Conservation (phyloP, 2,329 filamentous ascomycete genomes). For the Aurifilum marmelostoma region DNA sequence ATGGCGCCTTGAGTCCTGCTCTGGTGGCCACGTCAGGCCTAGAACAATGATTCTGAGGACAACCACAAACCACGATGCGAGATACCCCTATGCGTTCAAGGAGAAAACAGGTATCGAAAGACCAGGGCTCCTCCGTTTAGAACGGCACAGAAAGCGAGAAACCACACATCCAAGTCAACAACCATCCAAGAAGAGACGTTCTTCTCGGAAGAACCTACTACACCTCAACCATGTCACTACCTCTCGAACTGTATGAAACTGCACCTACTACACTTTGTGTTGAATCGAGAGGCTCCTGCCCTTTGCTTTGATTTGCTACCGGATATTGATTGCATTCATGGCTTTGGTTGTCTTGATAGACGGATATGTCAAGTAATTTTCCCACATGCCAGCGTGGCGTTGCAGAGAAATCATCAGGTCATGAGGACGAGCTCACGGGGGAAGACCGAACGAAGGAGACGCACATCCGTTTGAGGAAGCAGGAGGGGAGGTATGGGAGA, state of each 20-base stretch:
- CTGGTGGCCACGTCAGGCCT: background rate
- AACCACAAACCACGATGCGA: background rate
- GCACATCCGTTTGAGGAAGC: background rate
- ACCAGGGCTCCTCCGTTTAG: background rate
- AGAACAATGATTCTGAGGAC: background rate
- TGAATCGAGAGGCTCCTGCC: background rate
- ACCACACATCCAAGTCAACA: background rate
- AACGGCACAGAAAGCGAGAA: background rate
- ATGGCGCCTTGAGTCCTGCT: background rate
- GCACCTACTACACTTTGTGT: background rate
- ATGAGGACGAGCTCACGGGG: background rate
- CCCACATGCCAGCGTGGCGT: background rate
- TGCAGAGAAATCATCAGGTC: background rate
- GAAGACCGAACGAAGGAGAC: background rate
- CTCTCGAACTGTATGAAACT: background rate
- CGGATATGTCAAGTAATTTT: background rate
- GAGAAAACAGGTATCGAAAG: background rate
- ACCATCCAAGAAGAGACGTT: background rate
- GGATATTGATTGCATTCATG: background rate
- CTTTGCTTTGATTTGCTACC: conserved; percentile 4
- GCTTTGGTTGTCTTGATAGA: background rate
- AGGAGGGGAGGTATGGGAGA: background rate
- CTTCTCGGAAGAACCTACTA: background rate
- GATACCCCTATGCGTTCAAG: background rate
- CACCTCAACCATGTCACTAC: background rate